A percentile compares a stretch with the other conserved stretches of the same genome.
phyloP scores from a whole-genome alignment of 495 filamentous ascomycete genomes.

The Lentithecium fluviatile region DNA sequence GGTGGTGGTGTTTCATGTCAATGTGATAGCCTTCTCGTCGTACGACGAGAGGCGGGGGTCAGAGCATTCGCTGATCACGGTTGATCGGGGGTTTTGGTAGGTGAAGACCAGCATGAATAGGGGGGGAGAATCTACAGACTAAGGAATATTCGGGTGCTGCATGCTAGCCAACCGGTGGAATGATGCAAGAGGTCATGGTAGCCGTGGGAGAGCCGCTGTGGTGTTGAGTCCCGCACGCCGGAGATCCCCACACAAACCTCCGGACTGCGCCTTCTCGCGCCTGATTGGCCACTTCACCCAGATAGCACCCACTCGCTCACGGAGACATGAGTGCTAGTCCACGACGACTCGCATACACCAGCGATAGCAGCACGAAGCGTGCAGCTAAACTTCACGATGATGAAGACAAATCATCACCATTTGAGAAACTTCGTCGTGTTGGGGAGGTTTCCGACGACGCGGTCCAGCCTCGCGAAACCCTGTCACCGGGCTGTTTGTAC shows the following conservation, averaged over 20 bases:
- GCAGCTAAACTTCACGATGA: no score
- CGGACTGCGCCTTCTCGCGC: not conserved
- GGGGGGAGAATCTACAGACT: not conserved
- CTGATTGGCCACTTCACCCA: not conserved
- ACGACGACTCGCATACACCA: not conserved
- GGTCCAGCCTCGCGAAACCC: no score
- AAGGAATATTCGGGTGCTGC: not conserved
- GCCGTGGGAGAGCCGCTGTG: not conserved
- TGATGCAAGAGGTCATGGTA: not conserved
- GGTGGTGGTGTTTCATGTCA: no score
- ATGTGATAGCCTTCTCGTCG: no score
- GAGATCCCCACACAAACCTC: conserved; percentile 1
- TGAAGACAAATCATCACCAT: no score
- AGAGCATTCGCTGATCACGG: no score
- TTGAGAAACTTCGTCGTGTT: no score
- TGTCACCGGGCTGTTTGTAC: no score
- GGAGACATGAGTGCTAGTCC: not conserved
- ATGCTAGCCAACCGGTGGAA: not conserved
- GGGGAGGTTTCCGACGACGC: no score
- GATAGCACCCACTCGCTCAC: not conserved
- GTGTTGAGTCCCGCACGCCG: not conserved
- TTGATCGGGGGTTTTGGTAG: no score
- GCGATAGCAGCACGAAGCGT: no score
- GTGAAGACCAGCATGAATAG: not conserved
- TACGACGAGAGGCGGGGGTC: no score